Conservation (phyloP, 2,329 filamentous ascomycete genomes). For the Tolypocladium ovalisporum region DNA sequence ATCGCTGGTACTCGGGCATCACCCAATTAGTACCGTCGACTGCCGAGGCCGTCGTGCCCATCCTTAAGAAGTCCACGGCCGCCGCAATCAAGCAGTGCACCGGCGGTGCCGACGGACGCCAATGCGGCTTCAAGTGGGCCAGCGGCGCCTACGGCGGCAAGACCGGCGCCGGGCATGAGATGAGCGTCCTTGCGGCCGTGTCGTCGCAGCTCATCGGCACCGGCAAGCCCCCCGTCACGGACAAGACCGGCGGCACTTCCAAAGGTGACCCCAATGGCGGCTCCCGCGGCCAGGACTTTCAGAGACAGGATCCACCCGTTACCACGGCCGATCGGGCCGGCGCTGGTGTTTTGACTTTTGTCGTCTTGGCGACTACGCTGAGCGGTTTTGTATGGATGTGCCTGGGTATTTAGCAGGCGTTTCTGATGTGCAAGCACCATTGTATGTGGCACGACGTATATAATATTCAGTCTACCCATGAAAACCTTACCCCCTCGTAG, state of each 20-base stretch:
- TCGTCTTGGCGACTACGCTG: neutral
- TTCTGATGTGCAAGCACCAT: neutral
- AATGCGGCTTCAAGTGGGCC: neutral
- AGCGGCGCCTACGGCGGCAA: neutral
- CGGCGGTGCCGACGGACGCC: neutral
- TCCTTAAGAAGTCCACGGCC: neutral
- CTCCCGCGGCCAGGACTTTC: neutral
- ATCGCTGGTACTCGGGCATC: neutral
- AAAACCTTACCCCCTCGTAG: too few species aligned
- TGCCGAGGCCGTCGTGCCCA: neutral
- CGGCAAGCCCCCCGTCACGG: neutral
- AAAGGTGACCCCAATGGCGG: neutral
- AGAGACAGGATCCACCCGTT: neutral
- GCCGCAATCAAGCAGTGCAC: neutral
- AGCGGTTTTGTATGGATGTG: neutral
- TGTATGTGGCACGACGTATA: too few species aligned
- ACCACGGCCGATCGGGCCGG: neutral
- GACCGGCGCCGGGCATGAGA: neutral
- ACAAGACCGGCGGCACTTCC: neutral
- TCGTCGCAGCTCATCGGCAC: neutral
- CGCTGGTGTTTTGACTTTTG: neutral
- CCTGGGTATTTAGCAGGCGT: neutral
- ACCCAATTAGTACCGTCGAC: neutral
- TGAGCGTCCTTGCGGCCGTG: neutral
- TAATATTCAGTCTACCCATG: too few species aligned